Evolutionary conservation across 176 grass and related monocot species (phyloP).

Genomic region (Urochloa ruziziensis): DNA sequence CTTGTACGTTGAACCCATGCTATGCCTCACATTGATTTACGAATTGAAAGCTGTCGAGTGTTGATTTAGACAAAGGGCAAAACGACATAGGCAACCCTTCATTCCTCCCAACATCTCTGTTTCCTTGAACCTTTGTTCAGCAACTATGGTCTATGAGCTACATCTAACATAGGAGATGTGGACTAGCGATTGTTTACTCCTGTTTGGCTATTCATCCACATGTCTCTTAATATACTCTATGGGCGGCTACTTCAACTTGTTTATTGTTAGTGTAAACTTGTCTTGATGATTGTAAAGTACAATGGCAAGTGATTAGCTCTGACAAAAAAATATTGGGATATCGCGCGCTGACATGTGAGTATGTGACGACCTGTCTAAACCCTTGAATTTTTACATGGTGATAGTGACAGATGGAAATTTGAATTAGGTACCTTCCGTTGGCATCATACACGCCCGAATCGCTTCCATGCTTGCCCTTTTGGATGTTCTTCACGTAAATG

Average conservation of each 20-base stretch:
- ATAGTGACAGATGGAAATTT: neutral
- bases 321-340: neutral
- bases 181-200: neutral
- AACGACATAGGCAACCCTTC: neutral
- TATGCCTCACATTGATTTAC: too few species aligned
- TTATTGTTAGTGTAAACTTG: neutral
- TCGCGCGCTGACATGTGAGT: neutral
- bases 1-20: too few species aligned
- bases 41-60: neutral
- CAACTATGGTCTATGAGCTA: too few species aligned
- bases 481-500: slow-evolving; percentile 71
- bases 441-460: slow-evolving; percentile 66
- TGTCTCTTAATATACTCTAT: neutral
- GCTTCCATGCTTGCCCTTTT: slow-evolving; percentile 73
- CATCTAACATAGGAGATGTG: neutral
- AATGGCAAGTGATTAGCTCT: neutral
- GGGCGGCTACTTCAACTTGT: neutral
- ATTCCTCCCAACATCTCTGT: neutral
- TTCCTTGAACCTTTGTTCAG: neutral
- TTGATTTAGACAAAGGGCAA: neutral
- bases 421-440: slow-evolving; percentile 53
- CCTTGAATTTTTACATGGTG: neutral
- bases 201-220: neutral
- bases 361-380: neutral
- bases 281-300: neutral